A percentile compares a stretch with the other conserved stretches of the same genome.
Conservation (phyloP, 2,329 filamentous ascomycete genomes). For the Graphilbum fragrans region DNA sequence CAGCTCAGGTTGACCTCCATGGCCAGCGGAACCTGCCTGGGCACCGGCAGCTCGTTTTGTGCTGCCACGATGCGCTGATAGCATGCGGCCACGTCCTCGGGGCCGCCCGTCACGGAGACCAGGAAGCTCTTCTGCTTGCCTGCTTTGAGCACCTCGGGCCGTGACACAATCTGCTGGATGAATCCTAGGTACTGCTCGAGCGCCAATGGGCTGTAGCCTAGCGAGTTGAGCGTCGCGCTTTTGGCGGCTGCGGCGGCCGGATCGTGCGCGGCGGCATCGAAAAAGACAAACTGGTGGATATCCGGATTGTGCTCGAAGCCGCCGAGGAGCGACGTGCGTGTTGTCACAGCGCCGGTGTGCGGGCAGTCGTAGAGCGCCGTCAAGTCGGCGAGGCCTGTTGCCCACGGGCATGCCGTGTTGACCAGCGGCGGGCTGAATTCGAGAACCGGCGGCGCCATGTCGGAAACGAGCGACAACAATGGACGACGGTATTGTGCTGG, state of each 20-base stretch:
- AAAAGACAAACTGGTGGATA: conserved; percentile 56
- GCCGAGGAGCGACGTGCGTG: conserved; percentile 52
- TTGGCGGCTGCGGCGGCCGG: conserved; percentile 6
- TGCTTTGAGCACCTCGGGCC: conserved; percentile 1
- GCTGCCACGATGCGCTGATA: conserved; percentile 33
- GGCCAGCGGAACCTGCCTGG: conserved; percentile 34
- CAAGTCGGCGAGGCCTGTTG: conserved; percentile 52
- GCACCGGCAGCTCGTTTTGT: conserved; percentile 20
- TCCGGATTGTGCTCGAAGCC: conserved; percentile 51
- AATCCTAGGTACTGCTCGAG: conserved; percentile 47
- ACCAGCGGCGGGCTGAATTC: conserved; percentile 52
- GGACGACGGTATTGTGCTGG: background rate
- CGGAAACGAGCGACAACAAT: background rate
- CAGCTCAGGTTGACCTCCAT: conserved; percentile 72
- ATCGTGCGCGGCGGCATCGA: conserved; percentile 26
- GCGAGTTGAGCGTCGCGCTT: conserved; percentile 49
- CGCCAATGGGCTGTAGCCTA: conserved; percentile 59
- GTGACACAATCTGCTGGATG: conserved; percentile 33
- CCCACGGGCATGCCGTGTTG: conserved; percentile 69
- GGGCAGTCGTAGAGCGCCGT: conserved; percentile 45
- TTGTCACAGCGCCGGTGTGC: conserved; percentile 62
- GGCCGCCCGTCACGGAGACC: conserved; percentile 57
- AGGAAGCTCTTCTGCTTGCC: conserved; percentile 45
- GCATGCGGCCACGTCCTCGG: conserved; percentile 42
- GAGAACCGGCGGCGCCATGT: conserved; percentile 25